Evolutionary conservation across 129 eudicot genomes (phyloP), one percentile per base, ranked within the genome.

Genomic region (Arctium minus): DNA sequence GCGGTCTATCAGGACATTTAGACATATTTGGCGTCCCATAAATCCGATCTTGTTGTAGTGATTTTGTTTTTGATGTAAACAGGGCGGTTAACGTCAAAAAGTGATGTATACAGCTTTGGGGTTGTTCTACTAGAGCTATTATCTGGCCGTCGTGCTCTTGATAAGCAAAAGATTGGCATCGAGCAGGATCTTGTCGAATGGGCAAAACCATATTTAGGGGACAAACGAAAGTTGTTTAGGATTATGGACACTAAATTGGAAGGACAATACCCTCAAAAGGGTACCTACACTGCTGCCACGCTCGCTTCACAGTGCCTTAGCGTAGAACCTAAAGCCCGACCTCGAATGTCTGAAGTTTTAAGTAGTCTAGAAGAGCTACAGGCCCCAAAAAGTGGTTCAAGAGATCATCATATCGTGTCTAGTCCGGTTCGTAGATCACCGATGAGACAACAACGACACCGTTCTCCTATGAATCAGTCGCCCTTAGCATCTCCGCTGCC

Each of bases 401-500:
- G 68, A 60, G 29, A 60, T 17, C 68, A 60, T 60, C 68, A 60
- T 60, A 60, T 60, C 29, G 8, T 60, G 29, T 60, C 68, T n/a
- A 60, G 68, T n/a, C 68, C 68, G 8, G 8, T 60, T 8, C 68
- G 68, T 5, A 60, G 27, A 60, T 60, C 68, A 5, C 68, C 68
- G n/a, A 60, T 60, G 29, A 60, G 68, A 60, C 68, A 60, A 60
- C 68, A 60, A 17, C 27, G 27, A 22, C 68, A n/a, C 27, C 68
- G 68, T n/a, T 85, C 93, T 9, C 88, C 93, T n/a, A 70, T 85
- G 86, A 73, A 79, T 64, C 39, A 67, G 60, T 83, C 87, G 17
- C 90, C 94, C 10, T 79, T 79, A 69, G 92, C 88, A 2, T 91
- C 92, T 11, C 92, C 92, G 18, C 30, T 91, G 88, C 84, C 87